A percentile compares a stretch with the other conserved stretches of the same genome.
phyloP scores from a whole-genome alignment of 768 basidiomycete species.

The Piloderma croceum region DNA sequence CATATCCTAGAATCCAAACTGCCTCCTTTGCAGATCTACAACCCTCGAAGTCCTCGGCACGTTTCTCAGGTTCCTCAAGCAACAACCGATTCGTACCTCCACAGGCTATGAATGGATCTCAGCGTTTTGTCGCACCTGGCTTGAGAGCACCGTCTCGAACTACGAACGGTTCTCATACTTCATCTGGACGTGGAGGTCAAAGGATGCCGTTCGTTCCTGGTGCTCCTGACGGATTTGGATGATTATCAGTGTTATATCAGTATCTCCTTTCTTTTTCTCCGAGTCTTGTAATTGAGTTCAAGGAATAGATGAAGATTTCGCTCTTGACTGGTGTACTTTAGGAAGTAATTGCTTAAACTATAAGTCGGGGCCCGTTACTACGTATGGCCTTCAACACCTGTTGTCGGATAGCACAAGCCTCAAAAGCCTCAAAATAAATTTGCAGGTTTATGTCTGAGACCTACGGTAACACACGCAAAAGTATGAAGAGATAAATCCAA shows the following conservation, averaged over 20 bases:
- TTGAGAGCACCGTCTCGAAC: slow-evolving; percentile 24
- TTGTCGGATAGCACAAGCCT: too few relatives aligned
- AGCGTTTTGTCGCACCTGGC: too few relatives aligned
- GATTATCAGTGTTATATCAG: slow-evolving; percentile 6
- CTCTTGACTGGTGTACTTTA: too few relatives aligned
- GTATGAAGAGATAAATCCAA: too few relatives aligned
- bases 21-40: too few relatives aligned
- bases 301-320: too few relatives aligned
- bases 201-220: slow-evolving; percentile 50
- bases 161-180: slow-evolving; percentile 12
- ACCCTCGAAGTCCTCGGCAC: too few relatives aligned
- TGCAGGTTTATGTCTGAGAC: not conserved
- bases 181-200: slow-evolving; percentile 31
- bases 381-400: too few relatives aligned
- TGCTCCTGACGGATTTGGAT: slow-evolving; percentile 26
- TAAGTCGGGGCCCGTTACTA: slow-evolving; percentile 10
- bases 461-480: not conserved
- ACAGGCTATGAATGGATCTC: too few relatives aligned
- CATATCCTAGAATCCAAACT: slow-evolving; percentile 9
- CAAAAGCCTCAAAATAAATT: not conserved
- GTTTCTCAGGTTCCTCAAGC: too few relatives aligned
- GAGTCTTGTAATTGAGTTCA: too few relatives aligned
- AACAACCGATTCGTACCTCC: slow-evolving; percentile 28
- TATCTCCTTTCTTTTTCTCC: slow-evolving; percentile 3
- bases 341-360: slow-evolving; percentile 3